Conservation (phyloP, 2,329 filamentous ascomycete genomes). For the Fusarium palustre region DNA sequence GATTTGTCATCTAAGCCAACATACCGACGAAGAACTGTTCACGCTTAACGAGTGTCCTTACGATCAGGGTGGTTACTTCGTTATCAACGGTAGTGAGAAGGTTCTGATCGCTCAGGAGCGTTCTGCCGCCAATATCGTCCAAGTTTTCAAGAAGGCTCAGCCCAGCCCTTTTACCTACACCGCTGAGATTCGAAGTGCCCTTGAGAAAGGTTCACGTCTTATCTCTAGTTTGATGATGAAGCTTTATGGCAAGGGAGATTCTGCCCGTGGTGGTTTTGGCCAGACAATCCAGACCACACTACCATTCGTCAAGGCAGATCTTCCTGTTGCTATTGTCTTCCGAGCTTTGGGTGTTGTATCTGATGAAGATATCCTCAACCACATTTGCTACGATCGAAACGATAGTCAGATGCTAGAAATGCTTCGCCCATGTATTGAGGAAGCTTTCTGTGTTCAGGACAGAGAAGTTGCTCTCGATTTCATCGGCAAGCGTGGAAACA, state of each 20-base stretch:
- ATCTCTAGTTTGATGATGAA: conserved; percentile 95
- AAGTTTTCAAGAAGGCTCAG: conserved; percentile 97
- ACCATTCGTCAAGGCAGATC: conserved; percentile 92
- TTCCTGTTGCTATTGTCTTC: conserved; percentile 96
- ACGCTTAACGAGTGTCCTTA: conserved; percentile 96
- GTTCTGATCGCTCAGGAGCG: conserved; percentile 97
- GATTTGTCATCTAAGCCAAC: conserved; percentile 88
- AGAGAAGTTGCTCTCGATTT: conserved; percentile 93
- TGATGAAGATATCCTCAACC: conserved; percentile 97
- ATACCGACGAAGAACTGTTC: conserved; percentile 88
- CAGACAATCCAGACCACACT: conserved; percentile 91
- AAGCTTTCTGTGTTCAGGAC: conserved; percentile 96
- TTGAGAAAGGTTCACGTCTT: conserved; percentile 94
- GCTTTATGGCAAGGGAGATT: conserved; percentile 86
- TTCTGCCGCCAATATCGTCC: conserved; percentile 97
- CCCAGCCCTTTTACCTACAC: conserved; percentile 94
- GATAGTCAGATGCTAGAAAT: conserved; percentile 98
- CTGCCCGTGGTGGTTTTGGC: conserved; percentile 80
- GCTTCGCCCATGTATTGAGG: conserved; percentile 95
- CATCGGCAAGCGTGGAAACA: conserved; percentile 90
- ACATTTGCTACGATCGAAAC: conserved; percentile 95
- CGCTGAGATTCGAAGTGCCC: conserved; percentile 94
- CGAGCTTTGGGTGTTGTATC: conserved; percentile 95
- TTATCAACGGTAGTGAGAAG: conserved; percentile 99
- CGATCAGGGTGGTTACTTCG: conserved; percentile 98